Conservation (phyloP, 2,329 filamentous ascomycete genomes). For the Pyrenochaeta sp. region DNA sequence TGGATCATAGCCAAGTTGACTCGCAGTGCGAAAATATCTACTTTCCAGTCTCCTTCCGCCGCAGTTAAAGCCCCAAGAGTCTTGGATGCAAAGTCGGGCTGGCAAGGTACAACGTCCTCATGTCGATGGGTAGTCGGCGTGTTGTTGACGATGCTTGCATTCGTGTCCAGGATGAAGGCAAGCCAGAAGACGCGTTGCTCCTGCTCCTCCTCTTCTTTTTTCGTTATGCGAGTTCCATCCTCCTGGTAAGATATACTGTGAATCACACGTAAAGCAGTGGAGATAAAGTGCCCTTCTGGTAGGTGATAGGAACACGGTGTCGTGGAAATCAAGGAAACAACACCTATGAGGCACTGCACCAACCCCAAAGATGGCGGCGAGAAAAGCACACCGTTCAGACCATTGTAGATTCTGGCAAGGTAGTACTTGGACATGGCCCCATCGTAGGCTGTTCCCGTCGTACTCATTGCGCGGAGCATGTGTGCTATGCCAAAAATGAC, state of each 20-base stretch:
- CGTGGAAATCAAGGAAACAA: constrained; percentile 23
- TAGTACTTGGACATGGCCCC: constrained; percentile 32
- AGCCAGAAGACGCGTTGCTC: constrained; percentile 34
- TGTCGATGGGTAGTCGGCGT: constrained; percentile 24
- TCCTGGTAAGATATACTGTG: constrained; percentile 30
- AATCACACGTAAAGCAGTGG: constrained; percentile 30
- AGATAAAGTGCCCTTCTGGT: constrained; percentile 24
- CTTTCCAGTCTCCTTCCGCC: constrained; percentile 29
- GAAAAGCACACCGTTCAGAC: constrained; percentile 21
- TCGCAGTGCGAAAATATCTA: constrained; percentile 29
- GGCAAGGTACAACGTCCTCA: constrained; percentile 21
- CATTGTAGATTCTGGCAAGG: constrained; percentile 18
- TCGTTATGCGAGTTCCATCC: constrained; percentile 1
- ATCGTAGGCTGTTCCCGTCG: constrained; percentile 24
- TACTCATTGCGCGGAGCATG: constrained; percentile 30
- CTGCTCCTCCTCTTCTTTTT: constrained; percentile 21
- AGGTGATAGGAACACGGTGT: constrained; percentile 13
- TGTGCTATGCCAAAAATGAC: constrained; percentile 36
- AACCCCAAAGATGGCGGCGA: constrained; percentile 24
- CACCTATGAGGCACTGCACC: constrained; percentile 32
- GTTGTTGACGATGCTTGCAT: constrained; percentile 22
- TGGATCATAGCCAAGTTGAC: constrained; percentile 29
- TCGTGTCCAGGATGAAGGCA: constrained; percentile 28
- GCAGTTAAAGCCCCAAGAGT: constrained; percentile 23
- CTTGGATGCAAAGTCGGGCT: constrained; percentile 14